Evolutionary conservation across 352 stramenopile genomes (phyloP).

Genomic region (Pythium brachiatum): DNA sequence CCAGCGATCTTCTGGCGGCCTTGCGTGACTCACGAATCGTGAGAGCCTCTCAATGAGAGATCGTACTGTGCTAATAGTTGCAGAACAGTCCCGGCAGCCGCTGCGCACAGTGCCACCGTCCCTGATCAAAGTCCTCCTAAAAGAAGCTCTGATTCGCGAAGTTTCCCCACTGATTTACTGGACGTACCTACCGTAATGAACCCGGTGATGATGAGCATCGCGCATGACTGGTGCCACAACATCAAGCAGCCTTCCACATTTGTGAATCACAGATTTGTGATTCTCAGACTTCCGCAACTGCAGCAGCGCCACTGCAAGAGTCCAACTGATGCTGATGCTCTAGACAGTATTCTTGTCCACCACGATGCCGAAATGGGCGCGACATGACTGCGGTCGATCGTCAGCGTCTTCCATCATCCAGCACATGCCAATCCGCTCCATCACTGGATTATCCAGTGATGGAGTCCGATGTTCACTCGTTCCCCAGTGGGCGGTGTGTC

Average conservation of each 20-base stretch:
- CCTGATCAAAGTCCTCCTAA: too few relatives aligned
- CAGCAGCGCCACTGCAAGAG: too few relatives aligned
- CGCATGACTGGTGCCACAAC: neutral
- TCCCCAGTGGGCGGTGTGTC: conserved; percentile 1
- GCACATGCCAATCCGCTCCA: neutral
- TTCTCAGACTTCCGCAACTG: neutral
- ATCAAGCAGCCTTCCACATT: too few relatives aligned
- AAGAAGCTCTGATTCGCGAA: neutral
- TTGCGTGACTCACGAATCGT: too few relatives aligned
- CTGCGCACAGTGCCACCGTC: neutral
- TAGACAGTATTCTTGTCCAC: neutral
- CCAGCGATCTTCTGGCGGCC: neutral
- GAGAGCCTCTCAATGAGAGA: too few relatives aligned
- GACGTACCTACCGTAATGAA: too few relatives aligned
- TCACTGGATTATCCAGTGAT: conserved; percentile 2
- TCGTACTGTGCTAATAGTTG: too few relatives aligned
- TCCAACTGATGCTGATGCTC: neutral
- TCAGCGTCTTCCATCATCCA: neutral
- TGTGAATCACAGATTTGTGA: neutral
- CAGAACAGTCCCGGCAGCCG: neutral
- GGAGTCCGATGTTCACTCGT: neutral
- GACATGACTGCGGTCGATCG: neutral
- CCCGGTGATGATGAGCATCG: neutral
- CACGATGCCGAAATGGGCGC: neutral
- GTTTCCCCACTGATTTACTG: neutral